Percentiles rank a stretch among this genome's conserved stretches.
Conservation (phyloP, 2,329 filamentous ascomycete species). For the Arthroderma sp. region DNA sequence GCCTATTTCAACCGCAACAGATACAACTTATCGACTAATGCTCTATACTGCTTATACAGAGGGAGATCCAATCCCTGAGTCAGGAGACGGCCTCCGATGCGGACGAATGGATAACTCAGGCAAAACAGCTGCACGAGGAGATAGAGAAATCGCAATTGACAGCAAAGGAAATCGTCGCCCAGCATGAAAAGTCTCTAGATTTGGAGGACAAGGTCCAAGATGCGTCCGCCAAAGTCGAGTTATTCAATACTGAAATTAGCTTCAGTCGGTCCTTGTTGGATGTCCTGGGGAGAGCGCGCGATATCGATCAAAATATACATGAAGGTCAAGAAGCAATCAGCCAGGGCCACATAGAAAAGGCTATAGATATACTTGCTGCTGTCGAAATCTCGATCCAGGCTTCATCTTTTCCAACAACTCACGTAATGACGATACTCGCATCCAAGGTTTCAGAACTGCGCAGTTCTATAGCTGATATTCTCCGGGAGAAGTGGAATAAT, state of each 20-base stretch:
- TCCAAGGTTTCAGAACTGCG: constrained; percentile 54
- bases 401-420: constrained; percentile 23
- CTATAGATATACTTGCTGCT: constrained; percentile 37
- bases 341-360: constrained; percentile 31
- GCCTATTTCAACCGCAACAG: neutral
- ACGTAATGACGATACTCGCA: constrained; percentile 44
- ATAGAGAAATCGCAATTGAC: constrained; percentile 67
- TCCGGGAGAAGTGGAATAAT: constrained; percentile 58
- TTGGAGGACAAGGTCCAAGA: constrained; percentile 53
- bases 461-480: constrained; percentile 50
- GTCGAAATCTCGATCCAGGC: constrained; percentile 21
- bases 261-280: constrained; percentile 44
- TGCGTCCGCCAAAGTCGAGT: constrained; percentile 39
- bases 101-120: constrained; percentile 73
- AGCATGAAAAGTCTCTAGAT: constrained; percentile 56
- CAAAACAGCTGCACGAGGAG: constrained; percentile 71
- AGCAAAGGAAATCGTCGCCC: constrained; percentile 66
- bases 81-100: constrained; percentile 65
- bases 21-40: constrained; percentile 1
- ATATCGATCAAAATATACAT: constrained; percentile 38
- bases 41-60: constrained; percentile 27
- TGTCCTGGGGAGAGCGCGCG: constrained; percentile 38
- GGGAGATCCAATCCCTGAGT: constrained; percentile 63
- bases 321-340: constrained; percentile 33
- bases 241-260: constrained; percentile 45